phyloP scores from a whole-genome alignment of 208 protist genomes.

The Leptomonas seymouri region DNA sequence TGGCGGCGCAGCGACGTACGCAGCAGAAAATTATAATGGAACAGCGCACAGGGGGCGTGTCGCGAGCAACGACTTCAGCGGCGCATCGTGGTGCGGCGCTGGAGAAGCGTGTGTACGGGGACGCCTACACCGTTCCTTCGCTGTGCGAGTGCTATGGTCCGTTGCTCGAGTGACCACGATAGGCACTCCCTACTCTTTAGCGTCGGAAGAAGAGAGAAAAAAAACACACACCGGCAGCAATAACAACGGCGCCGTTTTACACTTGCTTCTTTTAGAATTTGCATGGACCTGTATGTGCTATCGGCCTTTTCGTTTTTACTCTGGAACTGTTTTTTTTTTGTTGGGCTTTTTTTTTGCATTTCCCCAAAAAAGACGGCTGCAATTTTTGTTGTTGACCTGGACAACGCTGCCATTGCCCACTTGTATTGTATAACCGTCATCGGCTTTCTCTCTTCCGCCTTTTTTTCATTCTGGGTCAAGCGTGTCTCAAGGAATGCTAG shows the following conservation, averaged over 20 bases:
- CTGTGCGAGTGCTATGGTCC: slow-evolving; percentile 67
- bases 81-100: slow-evolving; percentile 57
- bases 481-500: no score
- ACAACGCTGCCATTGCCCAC: background rate
- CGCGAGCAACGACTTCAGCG: slow-evolving; percentile 28
- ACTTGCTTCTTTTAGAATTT: no score
- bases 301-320: background rate
- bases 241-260: no score
- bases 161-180: slow-evolving; percentile 24
- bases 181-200: slow-evolving; percentile 2
- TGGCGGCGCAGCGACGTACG: slow-evolving; percentile 43
- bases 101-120: slow-evolving; percentile 48
- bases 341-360: no score
- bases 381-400: background rate
- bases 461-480: no score
- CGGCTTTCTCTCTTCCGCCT: background rate
- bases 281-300: background rate
- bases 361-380: background rate
- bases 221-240: background rate
- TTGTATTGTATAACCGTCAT: background rate
- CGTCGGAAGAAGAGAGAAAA: background rate
- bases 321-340: background rate
- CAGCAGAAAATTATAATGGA: slow-evolving; percentile 46
- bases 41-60: slow-evolving; percentile 19
- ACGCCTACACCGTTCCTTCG: slow-evolving; percentile 50